These are phyloP conservation scores for Triglochin maritima DNA, from an alignment of 106 monocot species.

Conservation along the genomic window DNA sequence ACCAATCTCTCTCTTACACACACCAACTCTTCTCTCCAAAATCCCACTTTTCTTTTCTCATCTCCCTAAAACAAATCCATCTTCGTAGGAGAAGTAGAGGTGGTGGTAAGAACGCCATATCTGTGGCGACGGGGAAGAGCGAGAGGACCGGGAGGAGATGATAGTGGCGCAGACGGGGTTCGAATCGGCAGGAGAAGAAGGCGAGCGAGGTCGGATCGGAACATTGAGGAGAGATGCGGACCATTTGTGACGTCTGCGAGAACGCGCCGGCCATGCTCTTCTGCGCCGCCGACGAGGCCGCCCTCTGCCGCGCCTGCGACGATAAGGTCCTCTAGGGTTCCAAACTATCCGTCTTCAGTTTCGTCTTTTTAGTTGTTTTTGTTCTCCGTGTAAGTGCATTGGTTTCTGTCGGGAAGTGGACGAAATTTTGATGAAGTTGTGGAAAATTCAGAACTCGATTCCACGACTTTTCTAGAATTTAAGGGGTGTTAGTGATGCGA, in stretches of 20 bases:
- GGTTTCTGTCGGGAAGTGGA: neutral
- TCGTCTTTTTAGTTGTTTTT: neutral
- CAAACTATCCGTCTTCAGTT: neutral
- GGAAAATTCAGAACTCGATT: too few species aligned
- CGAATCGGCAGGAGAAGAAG: constrained; percentile 1
- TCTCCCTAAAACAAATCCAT: too few species aligned
- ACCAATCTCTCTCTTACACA: too few species aligned
- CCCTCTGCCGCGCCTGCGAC: constrained; percentile 80
- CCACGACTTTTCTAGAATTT: too few species aligned
- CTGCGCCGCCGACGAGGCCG: constrained; percentile 90
- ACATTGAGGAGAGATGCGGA: constrained; percentile 34
- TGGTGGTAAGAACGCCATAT: too few species aligned
- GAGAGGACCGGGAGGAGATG: neutral
- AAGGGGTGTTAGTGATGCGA: too few species aligned
- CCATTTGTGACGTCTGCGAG: constrained; percentile 95
- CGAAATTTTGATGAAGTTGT: neutral
- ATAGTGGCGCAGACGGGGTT: neutral
- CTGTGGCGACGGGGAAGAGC: neutral
- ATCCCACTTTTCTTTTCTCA: too few species aligned
- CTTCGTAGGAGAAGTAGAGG: too few species aligned
- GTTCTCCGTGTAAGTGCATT: neutral
- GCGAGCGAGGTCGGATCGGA: neutral
- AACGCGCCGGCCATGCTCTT: constrained; percentile 80
- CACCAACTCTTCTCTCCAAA: too few species aligned
- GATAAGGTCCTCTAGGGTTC: constrained; percentile 42